A percentile compares a stretch with the other conserved stretches of the same genome.
These are phyloP conservation scores for Odonthalia washingtoniensis DNA, from an alignment of 31 red algal species.

Conservation along the genomic window DNA sequence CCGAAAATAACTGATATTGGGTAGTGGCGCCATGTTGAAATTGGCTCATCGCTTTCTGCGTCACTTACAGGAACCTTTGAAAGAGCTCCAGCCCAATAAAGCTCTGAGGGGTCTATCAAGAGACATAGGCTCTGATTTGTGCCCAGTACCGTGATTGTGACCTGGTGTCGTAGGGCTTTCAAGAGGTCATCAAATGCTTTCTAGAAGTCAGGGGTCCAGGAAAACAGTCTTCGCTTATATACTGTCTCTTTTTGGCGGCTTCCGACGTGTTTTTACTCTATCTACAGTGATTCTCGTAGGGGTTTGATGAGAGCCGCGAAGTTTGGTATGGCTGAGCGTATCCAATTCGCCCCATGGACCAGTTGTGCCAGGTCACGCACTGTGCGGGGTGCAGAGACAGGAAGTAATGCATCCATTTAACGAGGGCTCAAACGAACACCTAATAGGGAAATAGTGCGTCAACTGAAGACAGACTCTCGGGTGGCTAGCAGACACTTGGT, in stretches of 20 bases:
- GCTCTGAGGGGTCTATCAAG: constrained; percentile 24
- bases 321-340: too few relatives aligned
- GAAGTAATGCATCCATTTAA: not conserved
- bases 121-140: constrained; percentile 45
- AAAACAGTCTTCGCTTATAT: too few relatives aligned
- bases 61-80: constrained; percentile 8
- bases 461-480: too few relatives aligned
- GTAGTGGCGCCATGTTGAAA: constrained; percentile 35
- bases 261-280: too few relatives aligned
- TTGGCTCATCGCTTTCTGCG: too few relatives aligned
- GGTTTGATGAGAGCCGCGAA: too few relatives aligned
- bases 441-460: not conserved
- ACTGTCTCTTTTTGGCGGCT: too few relatives aligned
- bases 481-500: too few relatives aligned
- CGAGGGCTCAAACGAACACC: not conserved
- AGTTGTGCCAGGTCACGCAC: constrained; percentile 33
- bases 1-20: constrained; percentile 42
- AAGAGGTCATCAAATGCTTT: too few relatives aligned
- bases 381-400: constrained; percentile 40
- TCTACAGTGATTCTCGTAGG: too few relatives aligned
- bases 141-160: not conserved
- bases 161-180: too few relatives aligned
- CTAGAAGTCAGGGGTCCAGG: too few relatives aligned
- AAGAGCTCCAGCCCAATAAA: constrained; percentile 35
- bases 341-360: constrained; percentile 58